phyloP scores from a whole-genome alignment of 768 basidiomycete species.

The Agaricus blazei region DNA sequence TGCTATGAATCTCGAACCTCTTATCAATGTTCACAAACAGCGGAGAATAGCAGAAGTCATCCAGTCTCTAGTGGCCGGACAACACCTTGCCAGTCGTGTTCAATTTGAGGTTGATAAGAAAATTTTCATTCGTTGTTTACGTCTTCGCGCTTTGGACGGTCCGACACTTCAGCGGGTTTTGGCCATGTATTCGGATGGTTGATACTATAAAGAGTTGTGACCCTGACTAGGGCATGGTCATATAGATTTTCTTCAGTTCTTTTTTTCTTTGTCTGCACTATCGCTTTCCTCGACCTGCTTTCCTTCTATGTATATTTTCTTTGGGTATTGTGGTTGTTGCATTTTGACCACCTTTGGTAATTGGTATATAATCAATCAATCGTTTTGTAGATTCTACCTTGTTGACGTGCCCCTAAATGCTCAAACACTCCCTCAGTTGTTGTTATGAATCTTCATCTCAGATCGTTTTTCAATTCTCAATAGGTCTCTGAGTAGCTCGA shows the following conservation, averaged over 20 bases:
- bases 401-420: no score
- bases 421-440: no score
- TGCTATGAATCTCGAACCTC: constrained; percentile 76
- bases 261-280: background rate
- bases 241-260: background rate
- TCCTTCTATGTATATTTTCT: background rate
- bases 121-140: constrained; percentile 70
- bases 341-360: background rate
- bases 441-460: no score
- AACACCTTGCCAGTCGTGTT: constrained; percentile 73
- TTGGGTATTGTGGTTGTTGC: constrained; percentile 3
- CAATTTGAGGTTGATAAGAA: constrained; percentile 70
- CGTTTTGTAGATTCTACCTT: no score
- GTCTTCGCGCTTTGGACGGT: constrained; percentile 59
- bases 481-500: no score
- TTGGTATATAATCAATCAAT: background rate
- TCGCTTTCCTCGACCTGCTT: background rate
- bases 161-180: constrained; percentile 43
- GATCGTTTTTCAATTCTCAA: no score
- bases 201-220: background rate
- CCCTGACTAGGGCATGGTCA: background rate
- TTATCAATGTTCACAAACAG: constrained; percentile 90
- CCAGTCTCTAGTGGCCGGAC: constrained; percentile 75
- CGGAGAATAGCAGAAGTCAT: constrained; percentile 76
- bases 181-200: constrained; percentile 15